A percentile compares a stretch with the other conserved stretches of the same genome.
phyloP scores from a whole-genome alignment of 106 monocot genomes.

The Acorus calamus region DNA sequence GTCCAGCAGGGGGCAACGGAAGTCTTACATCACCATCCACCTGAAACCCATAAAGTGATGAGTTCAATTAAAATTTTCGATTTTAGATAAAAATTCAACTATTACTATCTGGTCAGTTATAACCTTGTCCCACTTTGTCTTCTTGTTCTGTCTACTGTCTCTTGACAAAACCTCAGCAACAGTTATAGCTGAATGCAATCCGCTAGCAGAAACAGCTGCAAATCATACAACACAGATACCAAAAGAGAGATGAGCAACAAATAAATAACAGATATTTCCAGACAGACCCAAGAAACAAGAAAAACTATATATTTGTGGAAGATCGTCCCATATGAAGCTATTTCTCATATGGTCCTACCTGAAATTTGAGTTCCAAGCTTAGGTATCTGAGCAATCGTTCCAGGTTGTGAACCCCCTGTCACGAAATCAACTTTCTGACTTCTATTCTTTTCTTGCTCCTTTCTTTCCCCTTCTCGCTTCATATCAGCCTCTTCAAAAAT shows the following conservation, averaged over 20 bases:
- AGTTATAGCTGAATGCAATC: conserved; percentile 14
- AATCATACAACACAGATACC: conserved; percentile 12
- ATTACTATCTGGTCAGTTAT: not conserved
- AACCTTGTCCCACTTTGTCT: conserved; percentile 99
- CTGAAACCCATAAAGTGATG: conserved; percentile 21
- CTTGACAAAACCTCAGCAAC: conserved; percentile 26
- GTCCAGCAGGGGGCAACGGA: conserved; percentile 28
- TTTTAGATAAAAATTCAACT: not conserved
- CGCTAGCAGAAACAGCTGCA: conserved; percentile 20
- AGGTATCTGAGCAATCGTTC: conserved; percentile 21
- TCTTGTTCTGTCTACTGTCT: conserved; percentile 63
- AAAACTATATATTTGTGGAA: no score
- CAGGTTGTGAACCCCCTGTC: conserved; percentile 54
- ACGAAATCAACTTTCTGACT: conserved; percentile 77
- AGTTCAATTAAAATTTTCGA: not conserved
- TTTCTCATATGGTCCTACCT: conserved; percentile 14
- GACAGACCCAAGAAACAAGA: not conserved
- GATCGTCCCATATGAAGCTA: no score
- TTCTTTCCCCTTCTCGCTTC: conserved; percentile 81
- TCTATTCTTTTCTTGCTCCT: conserved; percentile 82
- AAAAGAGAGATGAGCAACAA: not conserved
- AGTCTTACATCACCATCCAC: conserved; percentile 68
- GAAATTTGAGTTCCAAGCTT: conserved; percentile 38
- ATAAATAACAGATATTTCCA: not conserved
- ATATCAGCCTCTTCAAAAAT: conserved; percentile 69